Evolutionary conservation across 306 rosid species (phyloP), one percentile per base, ranked within the genome.

Genomic region (Oxytropis ochrocephala): DNA sequence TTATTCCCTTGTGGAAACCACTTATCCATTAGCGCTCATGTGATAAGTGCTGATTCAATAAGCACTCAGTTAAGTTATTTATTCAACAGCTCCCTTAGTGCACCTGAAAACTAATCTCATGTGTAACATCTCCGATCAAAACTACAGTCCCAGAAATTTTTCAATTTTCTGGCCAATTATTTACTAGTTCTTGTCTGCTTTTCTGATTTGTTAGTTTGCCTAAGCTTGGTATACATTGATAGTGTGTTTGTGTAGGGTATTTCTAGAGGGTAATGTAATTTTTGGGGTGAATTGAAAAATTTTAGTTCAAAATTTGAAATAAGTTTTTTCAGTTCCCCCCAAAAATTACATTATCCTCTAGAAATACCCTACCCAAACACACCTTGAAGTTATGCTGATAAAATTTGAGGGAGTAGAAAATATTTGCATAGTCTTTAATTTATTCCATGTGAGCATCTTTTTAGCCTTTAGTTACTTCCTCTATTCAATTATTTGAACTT

Each of bases 81-180:
- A 56, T 56, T 3, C 33, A 30, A 56, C 30, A 56, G 63, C 63
- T 39, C 10, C 41, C 21, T 32, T 30, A 56, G 11, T 55, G 73
- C 29, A 7, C 58, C 47, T 69, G 42, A 8, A 50, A 76, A 29
- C 33, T 16, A 69, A 13, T 48, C 58, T 42, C 19, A 14, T 17
- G n/a, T 46, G 68, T n/a, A 38, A 13, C 27, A 54, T 21, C 43
- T 56, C 14, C 50, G 24, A 39, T 33, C 69, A 51, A 69, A 2
- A 76, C 41, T 76, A 72, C 27, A 7, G 38, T 19, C 62, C 39
- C 19, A 11, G 50, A 75, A 69, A 43, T 63, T 12, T n/a, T 16
- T 42, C 16, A 58, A 46, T 18, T 12, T 58, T 60, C 48, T 14
- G 41, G 62, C 11, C 52, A 6, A 48, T 47, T 59, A 8, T 59